Evolutionary conservation across 148 eudicot genomes (phyloP), one percentile per base, ranked within the genome.

Genomic region (Simmondsia chinensis): DNA sequence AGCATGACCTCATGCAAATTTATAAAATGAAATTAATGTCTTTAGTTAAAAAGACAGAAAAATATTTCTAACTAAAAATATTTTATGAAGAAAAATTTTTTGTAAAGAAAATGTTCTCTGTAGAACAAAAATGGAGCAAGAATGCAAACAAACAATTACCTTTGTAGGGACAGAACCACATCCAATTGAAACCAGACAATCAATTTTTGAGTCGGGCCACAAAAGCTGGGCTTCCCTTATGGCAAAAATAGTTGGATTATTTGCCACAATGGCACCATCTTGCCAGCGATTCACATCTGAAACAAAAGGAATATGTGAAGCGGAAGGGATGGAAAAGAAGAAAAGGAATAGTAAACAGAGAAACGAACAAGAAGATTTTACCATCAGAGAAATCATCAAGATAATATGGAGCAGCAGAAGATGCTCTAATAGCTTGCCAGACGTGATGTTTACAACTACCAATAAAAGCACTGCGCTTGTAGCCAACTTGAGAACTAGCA

Each of bases 191-290:
- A 93, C 96, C 59, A 93, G 69, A 60, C 84, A 74, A 54, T 93
- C 99, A 63, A 93, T 70, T 61, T 77, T 82, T 18, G 96, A 65
- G 63, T 93, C 99, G 22, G 99, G 99, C 99, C 99, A 93, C 40
- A 93, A 48, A 52, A 86, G 87, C 53, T 93, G 99, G 37, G 99
- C 96, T 71, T 93, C 99, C 31, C 91, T 76, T 63, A 93, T 74
- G 49, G 99, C 86, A 68, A 86, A 93, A 39, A 93, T 73, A 39
- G 99, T 93, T 54, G 99, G 99, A 70, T 93, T 93, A 46, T 93
- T 93, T 22, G 99, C 99, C 19, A 93, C 94, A 63, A 93, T 86
- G 33, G 99, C 99, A 52, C 99, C 99, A 77, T 93, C 99, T 86
- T 93, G 99, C 94, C 94, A 93, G 54, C 96, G 89, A 53, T 74